Percentiles rank a stretch among this genome's conserved stretches.
Evolutionary conservation across 179 eudicot genomes (phyloP).

Genomic region (Silene vulgaris): DNA sequence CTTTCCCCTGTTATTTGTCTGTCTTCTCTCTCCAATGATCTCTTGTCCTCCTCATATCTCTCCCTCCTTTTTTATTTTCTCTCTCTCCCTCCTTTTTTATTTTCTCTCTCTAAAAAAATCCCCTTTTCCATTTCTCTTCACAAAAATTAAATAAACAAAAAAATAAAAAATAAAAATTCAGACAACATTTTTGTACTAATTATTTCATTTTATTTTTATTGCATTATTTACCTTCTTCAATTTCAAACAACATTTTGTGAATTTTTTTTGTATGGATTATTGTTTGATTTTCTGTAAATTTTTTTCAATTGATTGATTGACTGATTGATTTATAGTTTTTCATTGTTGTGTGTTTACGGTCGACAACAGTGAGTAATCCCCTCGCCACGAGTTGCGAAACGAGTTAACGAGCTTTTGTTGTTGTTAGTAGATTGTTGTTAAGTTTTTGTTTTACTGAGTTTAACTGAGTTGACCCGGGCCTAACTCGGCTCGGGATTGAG

Average conservation of each 20-base stretch:
- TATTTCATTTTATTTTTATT: not conserved
- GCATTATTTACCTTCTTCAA: not conserved
- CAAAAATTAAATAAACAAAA: not conserved
- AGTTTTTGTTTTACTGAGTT: slow-evolving; percentile 21
- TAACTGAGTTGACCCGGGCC: slow-evolving; percentile 37
- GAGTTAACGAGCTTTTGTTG: not conserved
- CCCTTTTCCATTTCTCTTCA: not conserved
- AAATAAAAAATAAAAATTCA: no score
- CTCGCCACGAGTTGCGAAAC: no score
- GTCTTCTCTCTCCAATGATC: slow-evolving; percentile 27
- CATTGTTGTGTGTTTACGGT: no score
- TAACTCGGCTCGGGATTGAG: slow-evolving; percentile 27
- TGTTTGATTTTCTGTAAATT: not conserved
- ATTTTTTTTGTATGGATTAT: not conserved
- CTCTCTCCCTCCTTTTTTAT: not conserved
- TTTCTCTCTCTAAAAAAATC: not conserved
- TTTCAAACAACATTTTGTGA: not conserved
- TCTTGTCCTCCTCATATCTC: slow-evolving; percentile 18
- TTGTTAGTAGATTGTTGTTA: not conserved
- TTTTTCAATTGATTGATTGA: not conserved
- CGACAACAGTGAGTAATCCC: no score
- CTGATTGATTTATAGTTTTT: not conserved
- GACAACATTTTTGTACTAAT: no score
- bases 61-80: not conserved
- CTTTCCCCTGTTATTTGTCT: not conserved